Evolutionary conservation across 2,329 filamentous ascomycete genomes (phyloP), one percentile per base, ranked within the genome.

Genomic region (Dryadomyces quercus-mongolicae): DNA sequence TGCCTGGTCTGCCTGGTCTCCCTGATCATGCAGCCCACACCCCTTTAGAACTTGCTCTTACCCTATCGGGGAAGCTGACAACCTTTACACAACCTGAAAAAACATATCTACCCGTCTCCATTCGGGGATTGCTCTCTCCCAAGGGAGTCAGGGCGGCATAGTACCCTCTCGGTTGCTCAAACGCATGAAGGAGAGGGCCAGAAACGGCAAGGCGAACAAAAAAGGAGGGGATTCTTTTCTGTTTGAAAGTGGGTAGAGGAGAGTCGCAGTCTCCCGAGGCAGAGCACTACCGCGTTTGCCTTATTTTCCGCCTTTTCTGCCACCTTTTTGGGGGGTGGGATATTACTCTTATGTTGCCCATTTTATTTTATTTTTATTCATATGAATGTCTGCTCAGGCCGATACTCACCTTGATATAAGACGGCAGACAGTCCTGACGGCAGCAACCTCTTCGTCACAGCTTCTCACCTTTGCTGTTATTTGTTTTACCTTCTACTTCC

Each of bases 61-160:
- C 49, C 49, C 34, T 50, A 42, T 50, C 34, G 49, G 49, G 31
- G 49, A 42, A n/a, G 36, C 20, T 25, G 13, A 8, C 21, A 20
- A 13, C 49, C 25, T 36, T 21, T 52, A 34, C 49, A 55, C 53
- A 44, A 49, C 49, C n/a, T 55, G 12, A 43, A 51, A 51, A 55
- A 49, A 55, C 53, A 55, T 48, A 8, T 34, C 40, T 53, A 13
- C 31, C 48, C 31, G 18, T 49, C 40, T 38, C 48, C 18, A 49
- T 31, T 40, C 34, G 12, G 46, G 25, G 25, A 31, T 31, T 31
- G 25, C 25, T 31, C 25, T 31, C 25, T 4, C 25, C 25, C 25
- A 31, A 31, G 25, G 25, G 25, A 31, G 25, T 20, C 21, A 21
- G 38, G 36, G 20, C n/a, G 44, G 20, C 18, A 25, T 18, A 16